These are phyloP conservation scores for Aspergillus conjunctus DNA, from an alignment of 495 filamentous ascomycete genomes.

Conservation along the genomic window DNA sequence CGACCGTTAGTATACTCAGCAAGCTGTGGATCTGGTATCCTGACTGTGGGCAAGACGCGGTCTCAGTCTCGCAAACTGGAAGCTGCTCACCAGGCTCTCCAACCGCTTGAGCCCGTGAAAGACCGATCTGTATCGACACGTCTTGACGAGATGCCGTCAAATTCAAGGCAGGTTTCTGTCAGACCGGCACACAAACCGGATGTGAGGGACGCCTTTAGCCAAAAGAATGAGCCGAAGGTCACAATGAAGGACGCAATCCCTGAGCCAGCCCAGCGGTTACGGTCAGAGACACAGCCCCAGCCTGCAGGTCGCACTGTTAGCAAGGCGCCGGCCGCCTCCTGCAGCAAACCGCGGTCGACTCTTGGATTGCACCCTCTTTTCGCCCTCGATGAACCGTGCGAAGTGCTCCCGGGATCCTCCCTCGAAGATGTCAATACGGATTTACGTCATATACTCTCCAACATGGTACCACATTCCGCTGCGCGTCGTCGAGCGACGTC, in stretches of 20 bases:
- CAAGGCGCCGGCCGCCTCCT: constrained; percentile 32
- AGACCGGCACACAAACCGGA: constrained; percentile 16
- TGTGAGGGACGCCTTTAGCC: background rate
- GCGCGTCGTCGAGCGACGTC: constrained; percentile 36
- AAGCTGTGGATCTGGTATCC: constrained; percentile 34
- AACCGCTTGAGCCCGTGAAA: constrained; percentile 18
- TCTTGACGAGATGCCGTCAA: constrained; percentile 24
- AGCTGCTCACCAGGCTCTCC: constrained; percentile 32
- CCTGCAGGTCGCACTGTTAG: constrained; percentile 34
- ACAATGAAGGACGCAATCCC: constrained; percentile 9
- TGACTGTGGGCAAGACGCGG: constrained; percentile 49
- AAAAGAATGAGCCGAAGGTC: constrained; percentile 11
- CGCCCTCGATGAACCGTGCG: constrained; percentile 40
- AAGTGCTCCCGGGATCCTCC: constrained; percentile 42
- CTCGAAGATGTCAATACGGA: constrained; percentile 44
- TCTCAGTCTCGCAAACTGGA: constrained; percentile 49
- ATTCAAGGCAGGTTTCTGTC: constrained; percentile 16
- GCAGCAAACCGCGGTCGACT: constrained; percentile 41
- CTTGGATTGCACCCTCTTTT: constrained; percentile 44
- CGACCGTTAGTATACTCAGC: constrained; percentile 34
- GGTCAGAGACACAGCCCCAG: constrained; percentile 24
- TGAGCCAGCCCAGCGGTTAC: constrained; percentile 14
- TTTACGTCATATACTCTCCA: constrained; percentile 46
- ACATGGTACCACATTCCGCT: constrained; percentile 40
- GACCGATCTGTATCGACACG: constrained; percentile 31